Base-by-base conservation (phyloP, 495 filamentous ascomycete genomes). In the Pyrenopolyporus hunteri region DNA sequence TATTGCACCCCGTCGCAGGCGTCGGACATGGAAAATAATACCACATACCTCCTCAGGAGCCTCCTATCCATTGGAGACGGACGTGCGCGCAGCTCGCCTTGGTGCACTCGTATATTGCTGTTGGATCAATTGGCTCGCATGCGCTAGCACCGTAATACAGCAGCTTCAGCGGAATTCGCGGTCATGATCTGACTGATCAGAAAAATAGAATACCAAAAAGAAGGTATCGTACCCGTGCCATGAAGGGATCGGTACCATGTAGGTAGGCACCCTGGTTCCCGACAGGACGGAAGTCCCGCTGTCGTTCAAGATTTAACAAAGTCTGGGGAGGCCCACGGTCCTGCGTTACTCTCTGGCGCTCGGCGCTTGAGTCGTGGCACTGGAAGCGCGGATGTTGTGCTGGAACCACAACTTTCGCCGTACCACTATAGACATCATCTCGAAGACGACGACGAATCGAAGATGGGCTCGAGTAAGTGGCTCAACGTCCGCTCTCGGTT, bases 221-320 rank as follows among this genome's bases (percentile, higher is more conserved):
- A 23, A 17, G 44, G 6, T 42, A 20, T 9, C n/a, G 44, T 23
- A 28, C 25, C 40, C 11, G 8, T 19, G 7, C 14, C 26, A 14
- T 17, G 25, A 47, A 32, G 20, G 31, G 51, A 44, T 54, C 19
- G 42, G 28, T 37, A 33, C 10, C 51, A 49, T 39, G 48, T 55
- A 49, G 42, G 36, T 54, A 59, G 42, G 36, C 51, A 59, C 42
- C 63, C 63, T 65, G 52, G 56, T 49, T 54, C 57, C 57, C 63
- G 63, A 60, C 45, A 56, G 56, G 32, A 42, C 63, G 57, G 63
- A 55, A 57, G 57, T 57, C 56, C 63, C 63, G 63, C 57, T 23
- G 51, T 55, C 31, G 42, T 48, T 65, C 55, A 65, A 50, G 62
- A 65, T 59, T 54, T 9, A 48, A 54, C 43, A 47, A 54, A 58